Evolutionary conservation across 805 yeast genomes (phyloP).

Genomic region (Kregervanrija delftensis): DNA sequence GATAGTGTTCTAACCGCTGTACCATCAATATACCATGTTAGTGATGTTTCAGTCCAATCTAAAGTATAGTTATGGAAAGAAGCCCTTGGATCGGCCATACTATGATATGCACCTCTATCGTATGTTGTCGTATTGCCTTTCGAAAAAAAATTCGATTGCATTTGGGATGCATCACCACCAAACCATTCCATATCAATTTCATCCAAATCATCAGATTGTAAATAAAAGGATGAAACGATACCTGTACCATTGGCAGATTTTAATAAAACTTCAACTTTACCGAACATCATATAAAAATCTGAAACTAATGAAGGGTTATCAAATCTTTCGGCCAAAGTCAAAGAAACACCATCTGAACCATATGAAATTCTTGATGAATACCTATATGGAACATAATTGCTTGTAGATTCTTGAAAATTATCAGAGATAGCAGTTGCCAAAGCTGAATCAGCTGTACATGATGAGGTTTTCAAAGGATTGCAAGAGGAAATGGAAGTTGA

Average conservation of each 20-base stretch:
- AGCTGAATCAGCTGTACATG: constrained; percentile 44
- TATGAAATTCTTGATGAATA: constrained; percentile 40
- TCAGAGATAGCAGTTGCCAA: constrained; percentile 48
- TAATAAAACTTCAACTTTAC: constrained; percentile 65
- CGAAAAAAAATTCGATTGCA: constrained; percentile 74
- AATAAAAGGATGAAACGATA: constrained; percentile 70
- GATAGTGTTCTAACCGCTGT: constrained; percentile 53
- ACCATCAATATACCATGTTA: constrained; percentile 74
- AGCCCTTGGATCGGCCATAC: constrained; percentile 48
- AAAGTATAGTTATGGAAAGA: constrained; percentile 71
- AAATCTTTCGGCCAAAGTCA: constrained; percentile 53
- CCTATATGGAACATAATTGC: constrained; percentile 36
- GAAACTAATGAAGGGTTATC: constrained; percentile 79
- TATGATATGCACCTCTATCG: constrained; percentile 72
- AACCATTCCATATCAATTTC: constrained; percentile 87
- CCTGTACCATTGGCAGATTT: constrained; percentile 77
- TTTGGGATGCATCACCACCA: constrained; percentile 69
- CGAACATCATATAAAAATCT: constrained; percentile 82
- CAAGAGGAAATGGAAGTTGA: constrained; percentile 20
- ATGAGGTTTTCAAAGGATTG: constrained; percentile 25
- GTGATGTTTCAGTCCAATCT: constrained; percentile 68
- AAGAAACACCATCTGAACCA: constrained; percentile 49
- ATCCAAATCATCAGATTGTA: constrained; percentile 80
- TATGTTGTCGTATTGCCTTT: constrained; percentile 74
- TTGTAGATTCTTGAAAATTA: constrained; percentile 42